Evolutionary conservation across 345 rosid species (phyloP).

Genomic region (Brassica juncea): DNA sequence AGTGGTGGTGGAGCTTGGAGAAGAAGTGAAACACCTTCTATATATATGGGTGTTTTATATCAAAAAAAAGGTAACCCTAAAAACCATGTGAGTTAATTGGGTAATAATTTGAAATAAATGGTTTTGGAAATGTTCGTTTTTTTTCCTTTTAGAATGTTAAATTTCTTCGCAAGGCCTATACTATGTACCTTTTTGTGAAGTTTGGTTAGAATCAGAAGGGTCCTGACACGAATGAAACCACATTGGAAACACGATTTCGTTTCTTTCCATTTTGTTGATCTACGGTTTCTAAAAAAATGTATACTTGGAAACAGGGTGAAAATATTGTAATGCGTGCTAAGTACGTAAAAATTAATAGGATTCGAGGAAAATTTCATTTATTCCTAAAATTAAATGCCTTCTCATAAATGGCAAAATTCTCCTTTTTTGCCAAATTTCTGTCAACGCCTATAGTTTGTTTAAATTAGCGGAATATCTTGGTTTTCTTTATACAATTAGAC

Average conservation of each 20-base stretch:
- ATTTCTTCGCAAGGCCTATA: background rate
- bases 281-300: background rate
- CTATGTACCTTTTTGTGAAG: background rate
- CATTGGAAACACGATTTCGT: background rate
- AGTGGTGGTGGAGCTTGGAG: conserved; percentile 4
- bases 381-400: background rate
- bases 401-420: conserved; percentile 1
- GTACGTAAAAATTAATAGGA: background rate
- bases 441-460: conserved; percentile 11
- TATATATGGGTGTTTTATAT: conserved; percentile 18
- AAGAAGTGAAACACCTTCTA: conserved; percentile 8
- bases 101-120: background rate
- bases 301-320: background rate
- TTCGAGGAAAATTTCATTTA: background rate
- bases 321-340: background rate
- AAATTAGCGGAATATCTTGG: background rate
- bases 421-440: background rate
- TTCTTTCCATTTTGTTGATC: background rate
- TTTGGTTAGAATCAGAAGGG: background rate
- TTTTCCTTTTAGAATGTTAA: background rate
- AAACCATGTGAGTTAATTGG: background rate
- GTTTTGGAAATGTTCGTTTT: background rate
- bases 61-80: background rate
- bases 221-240: background rate
- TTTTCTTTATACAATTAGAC: background rate